phyloP scores from a whole-genome alignment of 129 eudicot genomes.

The Kitagawia praeruptora region DNA sequence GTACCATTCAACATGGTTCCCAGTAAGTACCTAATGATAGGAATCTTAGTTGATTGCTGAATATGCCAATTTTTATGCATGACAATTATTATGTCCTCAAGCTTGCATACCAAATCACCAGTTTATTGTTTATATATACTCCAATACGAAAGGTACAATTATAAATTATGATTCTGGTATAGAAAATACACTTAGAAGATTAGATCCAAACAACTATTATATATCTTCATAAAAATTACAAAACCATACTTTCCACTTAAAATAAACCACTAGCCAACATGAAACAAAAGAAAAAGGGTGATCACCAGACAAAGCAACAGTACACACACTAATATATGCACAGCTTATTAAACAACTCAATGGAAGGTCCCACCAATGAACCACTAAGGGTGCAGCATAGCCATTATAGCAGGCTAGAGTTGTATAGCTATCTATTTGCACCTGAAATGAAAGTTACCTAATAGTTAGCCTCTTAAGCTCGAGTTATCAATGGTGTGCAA shows the following conservation, averaged over 20 bases:
- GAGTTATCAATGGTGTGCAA: neutral
- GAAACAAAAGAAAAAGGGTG: conserved; percentile 18
- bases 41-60: neutral
- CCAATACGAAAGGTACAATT: neutral
- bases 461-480: neutral
- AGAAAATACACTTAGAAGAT: neutral
- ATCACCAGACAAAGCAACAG: conserved; percentile 31
- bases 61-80: neutral
- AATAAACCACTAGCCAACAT: conserved; percentile 13
- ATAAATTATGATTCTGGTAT: neutral
- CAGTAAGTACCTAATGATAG: conserved; percentile 40
- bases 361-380: conserved; percentile 41
- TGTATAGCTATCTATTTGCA: conserved; percentile 3
- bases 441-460: neutral
- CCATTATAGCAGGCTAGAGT: conserved; percentile 25
- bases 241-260: conserved; percentile 2
- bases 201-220: neutral
- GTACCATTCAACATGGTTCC: conserved; percentile 88
- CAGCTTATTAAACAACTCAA: conserved; percentile 15
- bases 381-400: conserved; percentile 45
- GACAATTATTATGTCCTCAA: neutral
- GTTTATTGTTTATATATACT: neutral
- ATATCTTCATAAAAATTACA: neutral
- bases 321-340: conserved; percentile 38
- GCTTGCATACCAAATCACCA: neutral